A percentile compares a stretch with the other conserved stretches of the same genome.
phyloP scores from a whole-genome alignment of 2,329 filamentous ascomycete genomes.

The Stagonosporopsis vannaccii region DNA sequence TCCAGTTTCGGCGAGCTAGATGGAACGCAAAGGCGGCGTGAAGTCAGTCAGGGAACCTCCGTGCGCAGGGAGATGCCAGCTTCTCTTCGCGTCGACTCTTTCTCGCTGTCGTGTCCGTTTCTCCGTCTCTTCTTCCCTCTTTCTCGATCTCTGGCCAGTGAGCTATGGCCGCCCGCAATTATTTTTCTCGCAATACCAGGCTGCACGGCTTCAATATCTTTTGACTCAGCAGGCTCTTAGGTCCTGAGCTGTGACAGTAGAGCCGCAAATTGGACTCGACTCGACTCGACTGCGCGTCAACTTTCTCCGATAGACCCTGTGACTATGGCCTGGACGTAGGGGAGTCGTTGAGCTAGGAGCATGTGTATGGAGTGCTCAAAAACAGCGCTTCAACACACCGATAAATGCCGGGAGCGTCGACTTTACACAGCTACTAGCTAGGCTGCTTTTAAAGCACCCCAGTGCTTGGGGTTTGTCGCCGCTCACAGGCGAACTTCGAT shows the following conservation, averaged over 20 bases:
- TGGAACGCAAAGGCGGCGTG: slow-evolving; percentile 35
- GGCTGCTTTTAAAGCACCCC: slow-evolving; percentile 1
- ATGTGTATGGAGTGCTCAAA: not conserved
- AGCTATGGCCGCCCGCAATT: not conserved
- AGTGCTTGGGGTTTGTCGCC: not conserved
- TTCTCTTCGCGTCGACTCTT: slow-evolving; percentile 1
- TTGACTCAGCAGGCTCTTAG: too few species aligned
- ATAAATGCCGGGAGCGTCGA: slow-evolving; percentile 1
- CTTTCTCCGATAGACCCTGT: not conserved
- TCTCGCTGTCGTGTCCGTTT: not conserved
- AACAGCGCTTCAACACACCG: not conserved
- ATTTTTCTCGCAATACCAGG: not conserved
- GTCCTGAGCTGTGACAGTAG: not conserved
- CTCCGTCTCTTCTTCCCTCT: slow-evolving; percentile 1
- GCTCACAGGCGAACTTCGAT: not conserved
- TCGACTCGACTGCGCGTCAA: not conserved
- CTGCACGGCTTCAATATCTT: not conserved
- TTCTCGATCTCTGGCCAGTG: not conserved
- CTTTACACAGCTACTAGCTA: not conserved
- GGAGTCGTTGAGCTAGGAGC: not conserved
- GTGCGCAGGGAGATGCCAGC: slow-evolving; percentile 7
- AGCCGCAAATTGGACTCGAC: not conserved
- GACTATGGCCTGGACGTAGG: not conserved
- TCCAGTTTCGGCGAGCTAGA: slow-evolving; percentile 35
- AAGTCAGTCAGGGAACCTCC: slow-evolving; percentile 21